Evolutionary conservation across 2,329 filamentous ascomycete species (phyloP).

Genomic region (Juglanconis sp.): DNA sequence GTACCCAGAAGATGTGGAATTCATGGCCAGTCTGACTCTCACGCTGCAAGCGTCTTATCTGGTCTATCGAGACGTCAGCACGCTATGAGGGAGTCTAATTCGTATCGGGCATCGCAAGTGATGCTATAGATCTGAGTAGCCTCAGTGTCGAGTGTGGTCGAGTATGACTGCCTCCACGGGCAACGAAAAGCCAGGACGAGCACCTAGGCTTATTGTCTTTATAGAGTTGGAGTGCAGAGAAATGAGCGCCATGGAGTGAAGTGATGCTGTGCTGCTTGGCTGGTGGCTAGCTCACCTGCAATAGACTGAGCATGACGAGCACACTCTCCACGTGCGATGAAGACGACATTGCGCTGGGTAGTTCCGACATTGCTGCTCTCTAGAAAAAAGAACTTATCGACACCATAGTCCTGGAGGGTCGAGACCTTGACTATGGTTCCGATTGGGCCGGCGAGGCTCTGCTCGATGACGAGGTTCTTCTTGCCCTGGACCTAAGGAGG

Average conservation of each 20-base stretch:
- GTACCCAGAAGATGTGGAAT: conserved; percentile 95
- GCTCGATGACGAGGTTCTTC: conserved; percentile 96
- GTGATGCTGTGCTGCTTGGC: neutral
- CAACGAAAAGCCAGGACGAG: conserved; percentile 21
- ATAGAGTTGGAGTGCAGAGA: neutral
- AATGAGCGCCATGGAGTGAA: conserved; percentile 15
- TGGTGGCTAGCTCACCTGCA: conserved; percentile 65
- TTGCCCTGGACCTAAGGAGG: conserved; percentile 81
- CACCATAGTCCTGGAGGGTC: conserved; percentile 91
- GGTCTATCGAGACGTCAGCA: conserved; percentile 67
- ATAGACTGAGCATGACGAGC: conserved; percentile 79
- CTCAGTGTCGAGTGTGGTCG: conserved; percentile 12
- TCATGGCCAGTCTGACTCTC: conserved; percentile 91
- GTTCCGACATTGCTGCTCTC: conserved; percentile 95
- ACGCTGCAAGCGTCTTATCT: conserved; percentile 85
- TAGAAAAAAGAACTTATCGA: conserved; percentile 95
- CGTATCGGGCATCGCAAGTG: conserved; percentile 27
- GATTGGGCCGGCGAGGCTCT: conserved; percentile 82
- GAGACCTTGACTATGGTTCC: conserved; percentile 93
- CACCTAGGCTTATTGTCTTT: conserved; percentile 21
- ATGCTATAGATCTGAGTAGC: conserved; percentile 41
- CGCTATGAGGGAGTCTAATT: conserved; percentile 50
- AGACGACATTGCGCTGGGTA: conserved; percentile 91
- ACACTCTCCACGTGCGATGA: conserved; percentile 87
- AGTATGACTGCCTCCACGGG: conserved; percentile 51